Base-by-base conservation (phyloP, 257 asterid genomes). In the Salvia miltiorrhiza region DNA sequence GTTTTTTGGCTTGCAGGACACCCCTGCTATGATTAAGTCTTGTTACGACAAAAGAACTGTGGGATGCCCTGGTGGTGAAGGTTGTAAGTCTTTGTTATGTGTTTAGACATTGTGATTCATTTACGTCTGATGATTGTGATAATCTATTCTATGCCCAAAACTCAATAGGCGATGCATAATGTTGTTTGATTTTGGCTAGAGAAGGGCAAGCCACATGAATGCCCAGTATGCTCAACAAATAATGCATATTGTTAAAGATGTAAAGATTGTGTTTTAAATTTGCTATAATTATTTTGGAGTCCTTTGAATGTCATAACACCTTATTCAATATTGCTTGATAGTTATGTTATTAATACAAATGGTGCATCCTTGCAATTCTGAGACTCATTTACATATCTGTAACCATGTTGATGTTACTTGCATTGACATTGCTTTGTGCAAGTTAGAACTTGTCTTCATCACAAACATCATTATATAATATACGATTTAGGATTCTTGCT, bases 111-210 rank as follows among this genome's bases (percentile, higher is more conserved):
- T 63, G 19, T 48, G 14, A 16, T 32, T 41, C 69, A 2, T 50
- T 72, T 43, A 13, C 48, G 59, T 57, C 16, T 12, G 7, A 0
- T 69, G 37, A 39, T 4, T 16, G 65, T 56, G 33, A 62, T 44
- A 28, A 50, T 47, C 53, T 67, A 35, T 20, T 40, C 57, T 66
- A 17, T 69, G 7, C 64, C 26, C 37, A 52, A 53, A 43, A 72
- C 64, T 50, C 65, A 44, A 78, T 97, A 94, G 99, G 89, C 82
- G 95, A 94, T 57, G 73, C 99, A 94, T 44, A 98, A 94, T 76
- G 97, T 91, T 63, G 97, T 91, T 66, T 94, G 99, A 98, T 94
- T 94, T 87, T 94, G 98, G 99, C 80, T 94, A 63, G 96, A 88
- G 89, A 89, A 94, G 83, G 97, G 89, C 73, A 88, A 87, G 84